These are phyloP conservation scores for Nothophytophthora sp. DNA, from an alignment of 352 stramenopile genomes.

Conservation along the genomic window DNA sequence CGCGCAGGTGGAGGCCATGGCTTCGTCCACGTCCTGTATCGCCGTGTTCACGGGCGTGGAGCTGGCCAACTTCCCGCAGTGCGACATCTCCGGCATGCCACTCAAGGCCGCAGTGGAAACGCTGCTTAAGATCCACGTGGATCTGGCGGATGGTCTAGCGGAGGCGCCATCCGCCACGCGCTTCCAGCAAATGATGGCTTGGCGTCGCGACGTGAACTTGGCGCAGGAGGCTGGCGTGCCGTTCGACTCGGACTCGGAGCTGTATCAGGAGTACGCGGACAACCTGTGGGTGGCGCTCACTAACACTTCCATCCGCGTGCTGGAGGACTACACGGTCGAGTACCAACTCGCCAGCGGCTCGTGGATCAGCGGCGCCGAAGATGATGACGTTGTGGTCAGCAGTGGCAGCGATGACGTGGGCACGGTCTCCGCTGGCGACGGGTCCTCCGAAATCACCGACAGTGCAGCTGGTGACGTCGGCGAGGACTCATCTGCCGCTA, in stretches of 20 bases:
- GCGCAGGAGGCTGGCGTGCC: constrained; percentile 38
- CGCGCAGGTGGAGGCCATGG: constrained; percentile 35
- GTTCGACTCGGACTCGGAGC: constrained; percentile 43
- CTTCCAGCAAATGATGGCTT: constrained; percentile 49
- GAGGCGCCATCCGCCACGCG: constrained; percentile 27
- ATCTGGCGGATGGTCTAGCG: constrained; percentile 20
- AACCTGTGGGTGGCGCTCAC: constrained; percentile 36
- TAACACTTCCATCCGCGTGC: constrained; percentile 29
- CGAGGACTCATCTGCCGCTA: constrained; percentile 8
- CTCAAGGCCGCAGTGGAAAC: constrained; percentile 58
- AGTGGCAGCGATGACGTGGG: constrained; percentile 12
- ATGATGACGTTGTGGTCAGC: constrained; percentile 10
- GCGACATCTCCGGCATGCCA: constrained; percentile 49
- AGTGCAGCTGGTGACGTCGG: constrained; percentile 18
- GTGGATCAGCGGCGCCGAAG: constrained; percentile 29
- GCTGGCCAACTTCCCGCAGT: constrained; percentile 42
- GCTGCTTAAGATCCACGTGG: constrained; percentile 57
- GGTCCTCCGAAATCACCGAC: constrained; percentile 15
- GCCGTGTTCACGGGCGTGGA: constrained; percentile 52
- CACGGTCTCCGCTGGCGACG: constrained; percentile 25
- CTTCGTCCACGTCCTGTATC: constrained; percentile 37
- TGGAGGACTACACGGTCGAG: constrained; percentile 31
- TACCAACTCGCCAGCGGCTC: constrained; percentile 31
- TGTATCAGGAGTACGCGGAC: constrained; percentile 45
- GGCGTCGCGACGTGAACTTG: constrained; percentile 53